Conservation (phyloP, 352 stramenopile species). For the Phytopythium montanum region DNA sequence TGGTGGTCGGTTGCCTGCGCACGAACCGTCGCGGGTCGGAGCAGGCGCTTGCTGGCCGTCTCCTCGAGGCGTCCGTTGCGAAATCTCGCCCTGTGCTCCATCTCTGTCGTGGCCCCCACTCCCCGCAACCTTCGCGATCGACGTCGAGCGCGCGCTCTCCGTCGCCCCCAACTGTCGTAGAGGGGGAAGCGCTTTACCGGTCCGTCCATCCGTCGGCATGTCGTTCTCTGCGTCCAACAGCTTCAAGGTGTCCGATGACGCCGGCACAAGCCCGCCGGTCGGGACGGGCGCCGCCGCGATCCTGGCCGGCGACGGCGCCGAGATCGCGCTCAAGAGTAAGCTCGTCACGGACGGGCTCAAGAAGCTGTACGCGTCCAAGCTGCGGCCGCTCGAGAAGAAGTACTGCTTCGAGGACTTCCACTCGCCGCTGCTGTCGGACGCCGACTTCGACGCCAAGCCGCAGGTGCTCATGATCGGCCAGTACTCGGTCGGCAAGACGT, state of each 20-base stretch:
- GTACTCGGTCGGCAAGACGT: constrained; percentile 98
- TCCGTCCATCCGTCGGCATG: background rate
- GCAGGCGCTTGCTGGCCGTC: background rate
- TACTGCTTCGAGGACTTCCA: constrained; percentile 94
- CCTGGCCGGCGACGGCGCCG: constrained; percentile 47
- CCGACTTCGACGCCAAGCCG: constrained; percentile 97
- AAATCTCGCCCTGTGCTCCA: background rate
- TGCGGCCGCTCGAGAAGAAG: constrained; percentile 87
- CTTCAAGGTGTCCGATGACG: constrained; percentile 5
- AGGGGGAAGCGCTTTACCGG: background rate
- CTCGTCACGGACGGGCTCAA: constrained; percentile 78
- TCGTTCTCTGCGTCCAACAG: constrained; percentile 5
- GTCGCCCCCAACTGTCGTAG: background rate
- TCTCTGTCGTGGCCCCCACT: background rate
- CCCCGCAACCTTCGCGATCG: background rate
- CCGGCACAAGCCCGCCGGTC: background rate
- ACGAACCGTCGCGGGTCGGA: background rate
- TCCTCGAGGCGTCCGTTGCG: background rate
- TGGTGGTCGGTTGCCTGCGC: background rate
- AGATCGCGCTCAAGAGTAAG: constrained; percentile 66
- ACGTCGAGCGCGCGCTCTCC: background rate
- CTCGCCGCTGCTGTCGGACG: constrained; percentile 90
- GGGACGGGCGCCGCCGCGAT: constrained; percentile 17
- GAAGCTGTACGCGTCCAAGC: constrained; percentile 72
- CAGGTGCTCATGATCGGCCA: constrained; percentile 98